Evolutionary conservation across 140 eudicot species (phyloP).

Genomic region (Stevia rebaudiana): DNA sequence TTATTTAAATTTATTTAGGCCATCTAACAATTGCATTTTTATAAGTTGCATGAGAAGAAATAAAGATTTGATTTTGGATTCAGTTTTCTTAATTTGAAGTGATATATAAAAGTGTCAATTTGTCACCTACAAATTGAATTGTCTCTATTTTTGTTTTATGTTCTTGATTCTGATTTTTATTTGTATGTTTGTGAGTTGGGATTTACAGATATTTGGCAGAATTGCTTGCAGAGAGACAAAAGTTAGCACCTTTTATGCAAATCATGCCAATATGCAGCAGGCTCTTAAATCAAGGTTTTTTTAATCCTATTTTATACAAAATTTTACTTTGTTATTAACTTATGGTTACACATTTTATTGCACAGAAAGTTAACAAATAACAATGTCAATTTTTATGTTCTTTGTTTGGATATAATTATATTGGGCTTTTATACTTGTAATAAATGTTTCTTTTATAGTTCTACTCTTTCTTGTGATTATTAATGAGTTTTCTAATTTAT

Average conservation of each 20-base stretch:
- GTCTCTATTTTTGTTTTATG: neutral
- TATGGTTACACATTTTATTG: neutral
- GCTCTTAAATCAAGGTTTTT: constrained; percentile 69
- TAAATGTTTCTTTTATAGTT: neutral
- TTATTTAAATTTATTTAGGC: neutral
- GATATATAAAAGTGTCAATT: neutral
- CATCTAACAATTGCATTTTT: neutral
- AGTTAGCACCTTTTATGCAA: constrained; percentile 71
- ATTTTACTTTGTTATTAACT: neutral
- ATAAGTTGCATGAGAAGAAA: constrained; percentile 7
- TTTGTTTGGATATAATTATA: neutral
- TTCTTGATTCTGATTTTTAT: constrained; percentile 13
- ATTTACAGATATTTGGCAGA: constrained; percentile 65
- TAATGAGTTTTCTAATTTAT: neutral
- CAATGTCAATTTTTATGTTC: neutral
- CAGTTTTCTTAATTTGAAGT: neutral
- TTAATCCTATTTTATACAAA: neutral
- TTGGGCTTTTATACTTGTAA: neutral
- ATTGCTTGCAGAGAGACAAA: constrained; percentile 68
- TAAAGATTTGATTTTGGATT: constrained; percentile 5
- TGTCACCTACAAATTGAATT: neutral
- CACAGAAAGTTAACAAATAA: neutral
- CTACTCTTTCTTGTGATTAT: neutral
- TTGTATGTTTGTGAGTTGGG: constrained; percentile 15
- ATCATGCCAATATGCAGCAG: constrained; percentile 72